phyloP scores from a whole-genome alignment of 371 early-diverging fungal species.

The Haplosporangium sp. region DNA sequence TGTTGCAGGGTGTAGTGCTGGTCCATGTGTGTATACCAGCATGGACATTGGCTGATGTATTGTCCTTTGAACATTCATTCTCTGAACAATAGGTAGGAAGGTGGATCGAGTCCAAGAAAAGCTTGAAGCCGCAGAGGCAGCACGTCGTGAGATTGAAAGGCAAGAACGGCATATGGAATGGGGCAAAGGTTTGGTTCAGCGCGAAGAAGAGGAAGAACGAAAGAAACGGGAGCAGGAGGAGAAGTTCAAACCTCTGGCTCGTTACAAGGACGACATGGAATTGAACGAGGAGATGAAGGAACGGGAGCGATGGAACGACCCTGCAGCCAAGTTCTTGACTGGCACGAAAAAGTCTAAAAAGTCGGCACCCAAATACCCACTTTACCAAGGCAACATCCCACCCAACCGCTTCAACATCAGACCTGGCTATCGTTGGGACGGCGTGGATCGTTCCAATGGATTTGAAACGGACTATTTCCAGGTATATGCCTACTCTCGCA shows the following conservation, averaged over 20 bases:
- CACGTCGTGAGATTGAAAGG: slow-evolving; percentile 69
- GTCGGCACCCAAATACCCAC: slow-evolving; percentile 55
- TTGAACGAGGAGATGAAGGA: slow-evolving; percentile 71
- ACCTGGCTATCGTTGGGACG: slow-evolving; percentile 95
- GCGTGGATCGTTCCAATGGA: slow-evolving; percentile 90
- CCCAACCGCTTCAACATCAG: slow-evolving; percentile 86
- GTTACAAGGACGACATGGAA: slow-evolving; percentile 74
- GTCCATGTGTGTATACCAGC: no score
- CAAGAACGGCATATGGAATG: slow-evolving; percentile 77
- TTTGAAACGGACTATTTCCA: slow-evolving; percentile 76
- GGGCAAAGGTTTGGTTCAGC: slow-evolving; percentile 83
- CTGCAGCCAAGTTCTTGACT: slow-evolving; percentile 72
- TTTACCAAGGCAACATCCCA: slow-evolving; percentile 69
- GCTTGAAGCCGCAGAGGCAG: slow-evolving; percentile 67
- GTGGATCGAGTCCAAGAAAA: slow-evolving; percentile 74
- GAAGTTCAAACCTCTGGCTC: slow-evolving; percentile 70
- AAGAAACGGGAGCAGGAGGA: slow-evolving; percentile 66
- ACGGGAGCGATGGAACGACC: slow-evolving; percentile 74
- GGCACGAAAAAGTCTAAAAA: slow-evolving; percentile 57
- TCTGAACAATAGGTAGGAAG: slow-evolving; percentile 81
- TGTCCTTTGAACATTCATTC: no score
- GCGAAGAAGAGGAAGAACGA: slow-evolving; percentile 63
- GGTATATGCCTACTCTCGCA: slow-evolving; percentile 23
- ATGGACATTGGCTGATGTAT: no score
- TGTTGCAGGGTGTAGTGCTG: no score